These are phyloP conservation scores for Metrosideros polymorpha DNA, from an alignment of 441 rosid species.

Conservation along the genomic window DNA sequence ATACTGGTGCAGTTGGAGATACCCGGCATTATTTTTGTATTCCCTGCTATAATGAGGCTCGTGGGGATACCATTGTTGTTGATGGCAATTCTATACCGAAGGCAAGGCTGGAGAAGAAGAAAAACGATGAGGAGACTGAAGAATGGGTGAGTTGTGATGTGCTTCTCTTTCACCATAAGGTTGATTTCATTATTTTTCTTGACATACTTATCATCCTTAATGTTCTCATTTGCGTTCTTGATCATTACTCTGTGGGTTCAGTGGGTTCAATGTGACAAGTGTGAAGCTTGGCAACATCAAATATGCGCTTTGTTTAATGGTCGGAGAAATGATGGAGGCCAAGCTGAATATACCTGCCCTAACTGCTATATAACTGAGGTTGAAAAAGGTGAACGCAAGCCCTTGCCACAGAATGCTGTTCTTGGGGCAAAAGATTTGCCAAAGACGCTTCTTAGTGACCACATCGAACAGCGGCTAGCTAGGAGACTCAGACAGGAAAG, in stretches of 20 bases:
- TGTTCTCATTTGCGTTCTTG: neutral
- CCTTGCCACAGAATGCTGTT: slow-evolving; percentile 98
- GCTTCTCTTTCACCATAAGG: neutral
- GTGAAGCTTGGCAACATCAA: slow-evolving; percentile 99
- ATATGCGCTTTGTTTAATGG: slow-evolving; percentile 99
- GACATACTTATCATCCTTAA: slow-evolving; percentile 9
- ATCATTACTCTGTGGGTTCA: slow-evolving; percentile 18
- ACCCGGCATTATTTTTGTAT: slow-evolving; percentile 95
- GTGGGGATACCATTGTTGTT: slow-evolving; percentile 71
- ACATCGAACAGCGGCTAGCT: slow-evolving; percentile 86
- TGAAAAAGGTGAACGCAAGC: slow-evolving; percentile 84
- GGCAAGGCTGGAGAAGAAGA: slow-evolving; percentile 94
- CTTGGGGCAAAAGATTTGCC: slow-evolving; percentile 99
- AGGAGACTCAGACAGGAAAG: slow-evolving; percentile 78
- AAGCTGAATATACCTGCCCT: slow-evolving; percentile 99
- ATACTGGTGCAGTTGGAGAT: slow-evolving; percentile 93
- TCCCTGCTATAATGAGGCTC: slow-evolving; percentile 96
- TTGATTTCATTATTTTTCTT: slow-evolving; percentile 1
- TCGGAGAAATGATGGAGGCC: slow-evolving; percentile 97
- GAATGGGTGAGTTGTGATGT: slow-evolving; percentile 69
- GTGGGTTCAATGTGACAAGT: slow-evolving; percentile 99
- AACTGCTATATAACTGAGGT: slow-evolving; percentile 90
- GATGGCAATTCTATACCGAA: slow-evolving; percentile 75
- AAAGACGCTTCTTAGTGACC: slow-evolving; percentile 93
- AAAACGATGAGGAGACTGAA: slow-evolving; percentile 99